Percentiles rank a stretch among this genome's conserved stretches.
These are phyloP conservation scores for Alternaria brassicicola DNA, from an alignment of 2,329 filamentous ascomycete species.

Conservation along the genomic window DNA sequence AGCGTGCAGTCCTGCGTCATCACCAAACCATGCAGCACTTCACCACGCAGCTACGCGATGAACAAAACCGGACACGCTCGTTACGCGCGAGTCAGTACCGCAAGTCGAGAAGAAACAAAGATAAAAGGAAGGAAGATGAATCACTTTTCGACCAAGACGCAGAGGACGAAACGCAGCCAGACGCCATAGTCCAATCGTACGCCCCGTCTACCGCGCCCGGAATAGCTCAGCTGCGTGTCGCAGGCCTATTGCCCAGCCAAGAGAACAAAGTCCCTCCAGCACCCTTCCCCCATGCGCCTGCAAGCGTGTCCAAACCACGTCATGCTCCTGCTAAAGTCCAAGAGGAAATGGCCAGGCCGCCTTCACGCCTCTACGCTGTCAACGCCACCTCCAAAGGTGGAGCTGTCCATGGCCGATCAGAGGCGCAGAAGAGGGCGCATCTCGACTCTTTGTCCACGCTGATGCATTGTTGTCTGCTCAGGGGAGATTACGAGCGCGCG, in stretches of 20 bases:
- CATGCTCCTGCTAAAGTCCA: slow-evolving; percentile 38
- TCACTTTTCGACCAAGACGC: slow-evolving; percentile 22
- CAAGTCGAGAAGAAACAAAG: slow-evolving; percentile 29
- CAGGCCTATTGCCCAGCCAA: slow-evolving; percentile 50
- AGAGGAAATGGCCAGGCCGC: slow-evolving; percentile 50
- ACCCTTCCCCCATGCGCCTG: slow-evolving; percentile 55
- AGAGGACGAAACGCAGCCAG: slow-evolving; percentile 14
- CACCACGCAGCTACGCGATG: slow-evolving; percentile 36
- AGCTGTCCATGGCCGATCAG: slow-evolving; percentile 18
- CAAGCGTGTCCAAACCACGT: slow-evolving; percentile 19
- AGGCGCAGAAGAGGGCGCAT: slow-evolving; percentile 59
- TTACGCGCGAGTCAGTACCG: slow-evolving; percentile 43
- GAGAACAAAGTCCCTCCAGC: slow-evolving; percentile 47
- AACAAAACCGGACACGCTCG: slow-evolving; percentile 37
- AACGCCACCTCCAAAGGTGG: slow-evolving; percentile 21
- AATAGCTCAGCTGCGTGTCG: slow-evolving; percentile 46
- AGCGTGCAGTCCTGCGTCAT: slow-evolving; percentile 8
- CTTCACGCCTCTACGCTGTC: slow-evolving; percentile 50
- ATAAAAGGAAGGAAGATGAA: slow-evolving; percentile 24
- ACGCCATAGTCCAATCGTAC: slow-evolving; percentile 21
- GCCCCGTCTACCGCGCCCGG: slow-evolving; percentile 29
- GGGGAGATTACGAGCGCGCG: slow-evolving; percentile 73
- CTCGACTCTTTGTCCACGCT: slow-evolving; percentile 71
- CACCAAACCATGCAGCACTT: slow-evolving; percentile 42
- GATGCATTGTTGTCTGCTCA: slow-evolving; percentile 73